These are phyloP conservation scores for Phytophthora uliginosa DNA, from an alignment of 352 stramenopile species.

Conservation along the genomic window DNA sequence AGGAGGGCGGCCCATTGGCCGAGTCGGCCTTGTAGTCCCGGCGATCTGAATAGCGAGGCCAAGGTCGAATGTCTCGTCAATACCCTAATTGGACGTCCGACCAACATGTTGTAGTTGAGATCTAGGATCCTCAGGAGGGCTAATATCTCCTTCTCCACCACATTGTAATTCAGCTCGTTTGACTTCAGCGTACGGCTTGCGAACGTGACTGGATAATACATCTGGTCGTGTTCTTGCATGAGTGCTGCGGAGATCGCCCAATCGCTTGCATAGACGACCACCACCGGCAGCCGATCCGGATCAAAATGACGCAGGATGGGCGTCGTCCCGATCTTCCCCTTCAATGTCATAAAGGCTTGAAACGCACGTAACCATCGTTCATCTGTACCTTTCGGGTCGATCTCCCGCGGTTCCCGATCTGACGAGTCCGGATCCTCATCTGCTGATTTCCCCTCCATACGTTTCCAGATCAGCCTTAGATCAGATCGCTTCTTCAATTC, in stretches of 20 bases:
- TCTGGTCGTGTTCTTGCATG: slow-evolving; percentile 16
- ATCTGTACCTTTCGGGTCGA: background rate
- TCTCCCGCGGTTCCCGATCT: no score
- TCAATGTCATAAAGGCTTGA: background rate
- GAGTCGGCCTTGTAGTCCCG: background rate
- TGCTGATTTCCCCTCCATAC: no score
- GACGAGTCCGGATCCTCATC: no score
- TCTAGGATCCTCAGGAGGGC: slow-evolving; percentile 8
- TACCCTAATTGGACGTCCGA: background rate
- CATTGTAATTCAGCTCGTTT: slow-evolving; percentile 15
- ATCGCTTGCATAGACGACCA: background rate
- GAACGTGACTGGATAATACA: slow-evolving; percentile 15
- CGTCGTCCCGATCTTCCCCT: background rate
- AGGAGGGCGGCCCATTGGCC: slow-evolving; percentile 3
- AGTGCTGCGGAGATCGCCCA: background rate
- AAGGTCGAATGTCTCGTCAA: slow-evolving; percentile 6
- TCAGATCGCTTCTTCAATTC: no score
- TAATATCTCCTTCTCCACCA: slow-evolving; percentile 10
- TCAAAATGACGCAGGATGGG: background rate
- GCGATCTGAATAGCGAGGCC: slow-evolving; percentile 9
- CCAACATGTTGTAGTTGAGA: slow-evolving; percentile 12
- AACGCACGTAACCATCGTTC: background rate
- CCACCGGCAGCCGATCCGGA: background rate
- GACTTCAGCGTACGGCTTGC: slow-evolving; percentile 15
- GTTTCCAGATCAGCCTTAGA: no score